These are phyloP conservation scores for Viridothelium virens DNA, from an alignment of 495 filamentous ascomycete species.

Conservation along the genomic window DNA sequence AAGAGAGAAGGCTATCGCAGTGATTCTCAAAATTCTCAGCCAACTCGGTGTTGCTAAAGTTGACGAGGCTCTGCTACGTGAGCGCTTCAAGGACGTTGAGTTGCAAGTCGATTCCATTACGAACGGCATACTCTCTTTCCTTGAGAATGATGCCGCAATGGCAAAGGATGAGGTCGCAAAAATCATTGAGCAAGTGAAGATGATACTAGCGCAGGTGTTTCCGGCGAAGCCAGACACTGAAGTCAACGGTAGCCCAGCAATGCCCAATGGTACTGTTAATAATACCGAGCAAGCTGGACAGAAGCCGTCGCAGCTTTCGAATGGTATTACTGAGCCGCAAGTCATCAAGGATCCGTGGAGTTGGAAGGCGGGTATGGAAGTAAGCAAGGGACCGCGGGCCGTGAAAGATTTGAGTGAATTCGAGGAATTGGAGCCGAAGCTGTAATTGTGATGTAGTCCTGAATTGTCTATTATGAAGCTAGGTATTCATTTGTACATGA, in stretches of 20 bases:
- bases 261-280: not conserved
- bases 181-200: constrained; percentile 42
- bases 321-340: constrained; percentile 31
- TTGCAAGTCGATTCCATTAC: constrained; percentile 35
- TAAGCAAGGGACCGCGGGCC: constrained; percentile 61
- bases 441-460: constrained; percentile 38
- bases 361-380: constrained; percentile 64
- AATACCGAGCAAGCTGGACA: constrained; percentile 16
- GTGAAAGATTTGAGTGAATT: constrained; percentile 71
- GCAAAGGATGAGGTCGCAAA: constrained; percentile 38
- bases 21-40: constrained; percentile 46
- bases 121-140: constrained; percentile 42
- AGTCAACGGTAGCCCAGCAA: constrained; percentile 33
- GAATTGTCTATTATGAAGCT: not conserved
- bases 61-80: constrained; percentile 39
- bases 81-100: constrained; percentile 44
- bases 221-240: constrained; percentile 25
- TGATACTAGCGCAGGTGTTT: constrained; percentile 36
- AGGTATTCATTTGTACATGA: too few species aligned
- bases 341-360: constrained; percentile 65
- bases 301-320: constrained; percentile 8
- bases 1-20: constrained; percentile 46
- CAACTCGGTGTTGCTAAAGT: constrained; percentile 40
- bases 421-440: constrained; percentile 71
- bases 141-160: constrained; percentile 42